These are phyloP conservation scores for Cenchrus fungigraminus DNA, from an alignment of 176 grass and related monocot species.

Conservation along the genomic window DNA sequence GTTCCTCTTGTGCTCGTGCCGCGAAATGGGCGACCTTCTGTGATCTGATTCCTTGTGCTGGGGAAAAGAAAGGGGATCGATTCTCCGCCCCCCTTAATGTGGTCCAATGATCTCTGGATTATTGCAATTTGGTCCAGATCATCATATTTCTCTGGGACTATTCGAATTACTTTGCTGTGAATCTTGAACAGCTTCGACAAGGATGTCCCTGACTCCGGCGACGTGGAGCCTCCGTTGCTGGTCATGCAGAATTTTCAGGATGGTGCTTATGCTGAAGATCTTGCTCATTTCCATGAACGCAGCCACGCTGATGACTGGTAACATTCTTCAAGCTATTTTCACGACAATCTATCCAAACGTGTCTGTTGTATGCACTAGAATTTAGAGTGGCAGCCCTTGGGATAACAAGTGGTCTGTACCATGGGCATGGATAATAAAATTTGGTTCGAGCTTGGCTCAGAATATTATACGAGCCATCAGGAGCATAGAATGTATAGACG, in stretches of 20 bases:
- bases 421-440: background rate
- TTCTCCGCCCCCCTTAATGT: slow-evolving; percentile 18
- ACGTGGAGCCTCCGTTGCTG: slow-evolving; percentile 67
- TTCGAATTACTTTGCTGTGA: slow-evolving; percentile 4
- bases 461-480: background rate
- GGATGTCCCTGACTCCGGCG: slow-evolving; percentile 61
- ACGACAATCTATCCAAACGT: background rate
- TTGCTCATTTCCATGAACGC: slow-evolving; percentile 73
- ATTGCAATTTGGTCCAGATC: background rate
- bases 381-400: background rate
- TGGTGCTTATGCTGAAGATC: slow-evolving; percentile 63
- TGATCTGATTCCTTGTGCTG: slow-evolving; percentile 36
- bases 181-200: slow-evolving; percentile 80
- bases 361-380: background rate
- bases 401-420: background rate
- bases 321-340: background rate
- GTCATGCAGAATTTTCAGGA: slow-evolving; percentile 74
- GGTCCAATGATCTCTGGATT: slow-evolving; percentile 5
- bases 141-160: background rate
- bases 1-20: background rate
- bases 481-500: background rate
- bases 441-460: background rate
- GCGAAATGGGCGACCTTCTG: background rate
- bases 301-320: slow-evolving; percentile 77
- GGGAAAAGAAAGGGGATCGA: background rate